Evolutionary conservation across 345 rosid species (phyloP).

Genomic region (Syzygium jambos): DNA sequence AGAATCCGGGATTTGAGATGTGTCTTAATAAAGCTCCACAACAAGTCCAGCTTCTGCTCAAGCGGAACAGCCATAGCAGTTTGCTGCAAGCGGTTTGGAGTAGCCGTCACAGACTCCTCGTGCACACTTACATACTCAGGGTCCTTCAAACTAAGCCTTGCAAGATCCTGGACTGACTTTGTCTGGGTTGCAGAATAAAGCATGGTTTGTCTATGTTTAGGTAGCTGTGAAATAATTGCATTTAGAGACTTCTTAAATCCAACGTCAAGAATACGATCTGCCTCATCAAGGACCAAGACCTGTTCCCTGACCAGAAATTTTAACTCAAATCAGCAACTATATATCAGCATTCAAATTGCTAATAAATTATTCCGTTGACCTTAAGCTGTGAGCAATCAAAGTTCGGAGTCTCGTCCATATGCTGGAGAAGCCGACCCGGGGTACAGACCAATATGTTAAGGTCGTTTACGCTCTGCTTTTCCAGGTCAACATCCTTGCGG

Average conservation of each 20-base stretch:
- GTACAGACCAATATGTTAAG: slow-evolving; percentile 87
- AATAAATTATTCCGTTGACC: slow-evolving; percentile 30
- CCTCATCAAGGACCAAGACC: slow-evolving; percentile 96
- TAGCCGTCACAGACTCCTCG: slow-evolving; percentile 71
- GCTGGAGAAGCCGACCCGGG: slow-evolving; percentile 95
- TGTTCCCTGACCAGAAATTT: slow-evolving; percentile 37
- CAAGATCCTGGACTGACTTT: slow-evolving; percentile 90
- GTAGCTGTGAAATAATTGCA: slow-evolving; percentile 85
- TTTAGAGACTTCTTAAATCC: slow-evolving; percentile 77
- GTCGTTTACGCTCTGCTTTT: slow-evolving; percentile 72
- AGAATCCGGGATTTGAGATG: slow-evolving; percentile 76
- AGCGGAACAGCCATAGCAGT: slow-evolving; percentile 80
- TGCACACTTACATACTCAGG: slow-evolving; percentile 93
- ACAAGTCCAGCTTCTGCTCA: slow-evolving; percentile 80
- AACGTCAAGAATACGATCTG: slow-evolving; percentile 92
- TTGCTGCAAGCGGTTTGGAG: slow-evolving; percentile 74
- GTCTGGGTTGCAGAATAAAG: slow-evolving; percentile 98
- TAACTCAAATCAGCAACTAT: slow-evolving; percentile 20
- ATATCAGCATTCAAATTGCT: not conserved
- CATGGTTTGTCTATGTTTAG: slow-evolving; percentile 72
- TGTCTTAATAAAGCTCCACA: slow-evolving; percentile 86
- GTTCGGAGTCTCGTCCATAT: slow-evolving; percentile 94
- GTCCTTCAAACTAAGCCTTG: slow-evolving; percentile 92
- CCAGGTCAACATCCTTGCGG: slow-evolving; percentile 66
- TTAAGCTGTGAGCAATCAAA: slow-evolving; percentile 88